Base-by-base conservation (phyloP, 768 basidiomycete species). In the Mycena metata region DNA sequence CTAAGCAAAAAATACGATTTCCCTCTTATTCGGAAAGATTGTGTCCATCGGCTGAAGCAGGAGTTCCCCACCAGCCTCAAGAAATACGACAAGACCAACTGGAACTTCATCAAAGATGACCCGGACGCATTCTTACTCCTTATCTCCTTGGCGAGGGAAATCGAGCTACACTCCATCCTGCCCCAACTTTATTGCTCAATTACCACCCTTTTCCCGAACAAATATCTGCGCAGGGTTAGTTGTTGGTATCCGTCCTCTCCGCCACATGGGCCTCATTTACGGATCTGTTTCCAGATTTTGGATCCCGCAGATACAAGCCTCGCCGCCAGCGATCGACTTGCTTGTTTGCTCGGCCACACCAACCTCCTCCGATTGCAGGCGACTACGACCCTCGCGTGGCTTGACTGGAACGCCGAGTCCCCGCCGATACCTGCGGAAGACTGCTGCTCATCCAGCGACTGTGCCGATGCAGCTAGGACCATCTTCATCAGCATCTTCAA, bases 11-110 rank as follows among this genome's bases (percentile, higher is more conserved):
- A 54, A 36, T 54, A 54, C 11, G 52, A 54, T 16, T 17, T 54
- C 52, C 33, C 52, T 10, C 23, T 35, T 3, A 36, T 67, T 21
- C 59, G 61, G 35, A 36, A 66, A 46, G 55, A 71, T 60, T 71
- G 51, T 19, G 59, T 71, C 13, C 26, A 17, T 15, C 50, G 41
- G 12, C 15, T 57, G 39, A 52, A 39, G 11, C 23, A 10, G 50
- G 49, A 50, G 49, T 50, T 50, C 24, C 24, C 23, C 11, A 50
- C 49, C 2, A 50, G 12, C 24, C 46, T 47, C 19, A 3, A 61
- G 8, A 19, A 50, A 15, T 50, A 8, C 12, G 45, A 35, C 4
- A 35, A 15, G 19, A 11, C 6, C 8, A 30, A 19, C 13, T 26
- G 24, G 24, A 16, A 11, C 6, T 13, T 26, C 26, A 16, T 50